Evolutionary conservation across 1,284 basidiomycete genomes (phyloP).

Genomic region (Golubevia pallescens): DNA sequence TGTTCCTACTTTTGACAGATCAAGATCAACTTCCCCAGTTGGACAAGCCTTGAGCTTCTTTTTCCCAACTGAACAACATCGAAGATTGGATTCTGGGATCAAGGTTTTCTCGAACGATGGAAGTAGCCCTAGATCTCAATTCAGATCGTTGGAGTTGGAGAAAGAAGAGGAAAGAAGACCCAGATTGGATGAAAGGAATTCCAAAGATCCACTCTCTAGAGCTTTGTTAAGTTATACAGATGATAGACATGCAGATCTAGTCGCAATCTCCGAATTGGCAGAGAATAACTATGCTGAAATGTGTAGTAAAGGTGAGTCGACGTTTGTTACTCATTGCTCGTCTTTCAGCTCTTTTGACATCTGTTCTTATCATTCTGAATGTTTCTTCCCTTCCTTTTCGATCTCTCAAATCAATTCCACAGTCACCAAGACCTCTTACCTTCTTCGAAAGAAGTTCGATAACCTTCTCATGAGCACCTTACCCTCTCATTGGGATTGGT

Average conservation of each 20-base stretch:
- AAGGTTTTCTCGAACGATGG: background rate
- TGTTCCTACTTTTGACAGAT: background rate
- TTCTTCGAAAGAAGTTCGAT: constrained; percentile 46
- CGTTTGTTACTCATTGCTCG: no score
- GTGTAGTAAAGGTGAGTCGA: constrained; percentile 10
- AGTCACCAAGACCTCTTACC: constrained; percentile 38
- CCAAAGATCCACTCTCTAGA: constrained; percentile 4
- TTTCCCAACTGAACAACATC: background rate
- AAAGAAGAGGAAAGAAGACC: background rate
- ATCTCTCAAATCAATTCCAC: constrained; percentile 10
- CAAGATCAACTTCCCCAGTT: background rate
- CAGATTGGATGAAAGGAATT: background rate
- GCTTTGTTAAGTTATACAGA: constrained; percentile 32
- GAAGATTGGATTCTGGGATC: background rate
- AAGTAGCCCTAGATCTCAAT: background rate
- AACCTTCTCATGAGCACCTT: constrained; percentile 28
- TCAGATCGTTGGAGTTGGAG: background rate
- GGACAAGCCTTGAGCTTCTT: no score
- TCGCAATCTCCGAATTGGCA: constrained; percentile 41
- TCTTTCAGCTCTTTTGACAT: background rate
- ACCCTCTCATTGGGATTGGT: constrained; percentile 21
- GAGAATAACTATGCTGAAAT: constrained; percentile 52
- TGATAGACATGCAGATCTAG: constrained; percentile 34
- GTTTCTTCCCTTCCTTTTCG: no score
- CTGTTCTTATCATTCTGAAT: background rate